Evolutionary conservation across 202 grass and related monocot genomes (phyloP).

Genomic region (Dendrocalamus latiflorus): DNA sequence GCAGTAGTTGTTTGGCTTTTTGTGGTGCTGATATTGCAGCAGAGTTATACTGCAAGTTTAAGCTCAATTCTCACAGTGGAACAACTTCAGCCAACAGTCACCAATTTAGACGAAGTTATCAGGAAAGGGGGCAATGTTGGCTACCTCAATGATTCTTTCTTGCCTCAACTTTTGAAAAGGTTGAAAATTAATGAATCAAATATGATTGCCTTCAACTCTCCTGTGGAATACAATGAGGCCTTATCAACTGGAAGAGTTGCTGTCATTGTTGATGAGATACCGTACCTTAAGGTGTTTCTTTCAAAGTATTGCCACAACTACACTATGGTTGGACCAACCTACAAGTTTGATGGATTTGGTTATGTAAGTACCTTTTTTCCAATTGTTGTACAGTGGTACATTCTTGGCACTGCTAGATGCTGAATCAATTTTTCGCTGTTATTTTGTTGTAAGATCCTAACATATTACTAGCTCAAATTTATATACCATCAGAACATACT

Average conservation of each 20-base stretch:
- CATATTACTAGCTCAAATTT: slow-evolving; percentile 6
- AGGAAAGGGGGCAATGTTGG: slow-evolving; percentile 48
- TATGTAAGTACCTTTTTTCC: slow-evolving; percentile 52
- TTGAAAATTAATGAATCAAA: slow-evolving; percentile 55
- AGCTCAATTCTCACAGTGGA: slow-evolving; percentile 74
- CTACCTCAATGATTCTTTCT: slow-evolving; percentile 68
- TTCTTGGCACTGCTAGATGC: neutral
- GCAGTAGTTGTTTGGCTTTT: slow-evolving; percentile 59
- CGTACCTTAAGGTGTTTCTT: slow-evolving; percentile 80
- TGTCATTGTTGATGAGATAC: slow-evolving; percentile 81
- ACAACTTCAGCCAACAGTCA: slow-evolving; percentile 74
- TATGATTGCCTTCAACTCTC: slow-evolving; percentile 45
- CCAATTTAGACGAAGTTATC: slow-evolving; percentile 62
- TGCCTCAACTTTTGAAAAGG: slow-evolving; percentile 48
- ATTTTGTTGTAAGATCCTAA: neutral
- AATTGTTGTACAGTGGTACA: neutral
- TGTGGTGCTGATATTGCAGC: slow-evolving; percentile 79
- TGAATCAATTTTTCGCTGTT: neutral
- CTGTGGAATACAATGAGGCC: slow-evolving; percentile 55
- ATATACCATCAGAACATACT: neutral
- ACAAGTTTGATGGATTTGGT: slow-evolving; percentile 78
- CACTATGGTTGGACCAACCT: slow-evolving; percentile 60
- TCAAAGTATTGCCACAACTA: slow-evolving; percentile 48
- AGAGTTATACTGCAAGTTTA: slow-evolving; percentile 84
- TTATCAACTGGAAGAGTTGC: slow-evolving; percentile 59